Evolutionary conservation across 148 eudicot species (phyloP), one percentile per base, ranked within the genome.

Genomic region (Diospyros lotus): DNA sequence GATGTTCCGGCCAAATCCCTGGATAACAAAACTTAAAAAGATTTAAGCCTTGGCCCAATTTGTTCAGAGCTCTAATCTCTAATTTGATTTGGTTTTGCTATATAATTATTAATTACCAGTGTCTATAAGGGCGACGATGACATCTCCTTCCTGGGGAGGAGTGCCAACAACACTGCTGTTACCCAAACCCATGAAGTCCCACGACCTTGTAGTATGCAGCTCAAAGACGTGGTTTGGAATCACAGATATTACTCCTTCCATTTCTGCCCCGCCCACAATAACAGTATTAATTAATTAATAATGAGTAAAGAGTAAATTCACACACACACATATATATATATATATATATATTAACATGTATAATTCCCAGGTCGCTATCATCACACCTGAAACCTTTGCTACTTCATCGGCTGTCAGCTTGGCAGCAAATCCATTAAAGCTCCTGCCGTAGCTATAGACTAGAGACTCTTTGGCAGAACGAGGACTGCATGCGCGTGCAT

Each of bases 1-100:
- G 69, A 3, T 71, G 11, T 58, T 75, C 77, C 2, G 77, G 77
- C 77, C 77, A 75, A 44, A 66, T 18, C 42, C 77, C 70, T 74
- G 28, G 28, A 28, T 0, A 28, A 15, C 2, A 62, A 46, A 28
- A 28, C 28, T 28, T 28, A 28, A 28, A 28, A 28, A 28, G 0
- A 28, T 28, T 28, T 28, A 28, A 28, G 28, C 28, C 28, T 28
- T 28, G 39, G 42, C 10, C 12, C 65, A 18, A 7, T 10, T 61
- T 28, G 6, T 18, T 7, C 28, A 28, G 28, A 28, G 0, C 28
- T 28, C 28, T 28, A 28, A 28, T 28, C 28, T 28, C 28, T 28
- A 28, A 28, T 28, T 28, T 28, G 28, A 28, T 28, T 28, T 28
- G 28, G 28, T 28, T 28, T 28, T 0, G 28, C 28, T 28, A 0